A percentile compares a stretch with the other conserved stretches of the same genome.
Evolutionary conservation across 768 basidiomycete species (phyloP).

Genomic region (Tylopilus sp.): DNA sequence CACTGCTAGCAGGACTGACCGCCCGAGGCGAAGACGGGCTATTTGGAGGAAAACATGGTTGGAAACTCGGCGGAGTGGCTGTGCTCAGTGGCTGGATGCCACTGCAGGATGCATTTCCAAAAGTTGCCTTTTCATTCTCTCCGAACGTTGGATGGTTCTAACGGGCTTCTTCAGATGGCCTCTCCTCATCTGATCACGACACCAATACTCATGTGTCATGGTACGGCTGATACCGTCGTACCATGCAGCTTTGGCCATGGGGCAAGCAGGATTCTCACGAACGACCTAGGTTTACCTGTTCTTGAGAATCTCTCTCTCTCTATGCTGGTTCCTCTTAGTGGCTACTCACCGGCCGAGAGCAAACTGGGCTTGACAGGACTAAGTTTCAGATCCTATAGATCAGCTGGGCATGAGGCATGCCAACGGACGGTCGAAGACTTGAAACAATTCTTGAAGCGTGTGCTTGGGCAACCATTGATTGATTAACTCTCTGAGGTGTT

Average conservation of each 20-base stretch:
- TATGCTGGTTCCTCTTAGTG: slow-evolving; percentile 23
- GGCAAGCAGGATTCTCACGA: slow-evolving; percentile 56
- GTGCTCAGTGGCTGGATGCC: slow-evolving; percentile 81
- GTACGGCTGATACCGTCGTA: slow-evolving; percentile 75
- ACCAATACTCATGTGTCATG: slow-evolving; percentile 89
- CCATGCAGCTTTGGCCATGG: slow-evolving; percentile 48
- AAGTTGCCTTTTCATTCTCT: slow-evolving; percentile 40
- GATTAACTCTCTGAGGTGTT: slow-evolving; percentile 1
- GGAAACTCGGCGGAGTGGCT: slow-evolving; percentile 68
- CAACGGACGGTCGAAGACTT: slow-evolving; percentile 68
- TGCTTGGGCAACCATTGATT: slow-evolving; percentile 44
- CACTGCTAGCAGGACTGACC: slow-evolving; percentile 63
- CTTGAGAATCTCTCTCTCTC: slow-evolving; percentile 35
- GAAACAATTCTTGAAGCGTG: slow-evolving; percentile 63
- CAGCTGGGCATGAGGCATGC: slow-evolving; percentile 63
- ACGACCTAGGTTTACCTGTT: slow-evolving; percentile 47
- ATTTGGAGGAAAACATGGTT: slow-evolving; percentile 36
- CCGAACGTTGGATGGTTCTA: not conserved
- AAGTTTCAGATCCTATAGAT: slow-evolving; percentile 63
- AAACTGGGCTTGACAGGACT: slow-evolving; percentile 44
- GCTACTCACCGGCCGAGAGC: slow-evolving; percentile 16
- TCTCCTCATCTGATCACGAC: slow-evolving; percentile 54
- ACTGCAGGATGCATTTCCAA: slow-evolving; percentile 59
- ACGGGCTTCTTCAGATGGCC: slow-evolving; percentile 46
- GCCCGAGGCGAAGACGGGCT: slow-evolving; percentile 24